A percentile compares a stretch with the other conserved stretches of the same genome.
Evolutionary conservation across 345 rosid genomes (phyloP).

Genomic region (Camelina laxa): DNA sequence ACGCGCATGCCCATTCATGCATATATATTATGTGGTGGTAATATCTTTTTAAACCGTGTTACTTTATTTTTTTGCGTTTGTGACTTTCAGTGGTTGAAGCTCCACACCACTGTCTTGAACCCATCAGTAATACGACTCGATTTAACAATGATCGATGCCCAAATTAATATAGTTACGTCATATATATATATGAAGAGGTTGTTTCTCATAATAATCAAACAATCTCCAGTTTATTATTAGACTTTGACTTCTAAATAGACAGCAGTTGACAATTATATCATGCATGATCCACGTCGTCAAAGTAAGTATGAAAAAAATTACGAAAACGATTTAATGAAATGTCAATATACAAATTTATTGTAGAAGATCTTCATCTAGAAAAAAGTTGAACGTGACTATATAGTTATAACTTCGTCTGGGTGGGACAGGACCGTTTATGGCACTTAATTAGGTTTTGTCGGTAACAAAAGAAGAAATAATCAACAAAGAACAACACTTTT

Average conservation of each 20-base stretch:
- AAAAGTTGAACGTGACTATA: constrained; percentile 8
- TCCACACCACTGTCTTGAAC: neutral
- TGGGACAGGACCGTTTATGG: constrained; percentile 23
- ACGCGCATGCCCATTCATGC: constrained; percentile 17
- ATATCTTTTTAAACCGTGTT: constrained; percentile 20
- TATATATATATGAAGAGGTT: neutral
- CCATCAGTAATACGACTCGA: neutral
- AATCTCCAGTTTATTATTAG: constrained; percentile 9
- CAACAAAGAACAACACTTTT: constrained; percentile 22
- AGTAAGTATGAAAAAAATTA: constrained; percentile 27
- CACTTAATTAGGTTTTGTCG: constrained; percentile 30
- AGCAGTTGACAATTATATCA: constrained; percentile 13
- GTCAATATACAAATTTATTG: constrained; percentile 34
- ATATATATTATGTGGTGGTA: neutral
- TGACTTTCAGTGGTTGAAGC: constrained; percentile 14
- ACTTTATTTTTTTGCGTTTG: constrained; percentile 3
- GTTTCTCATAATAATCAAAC: constrained; percentile 12
- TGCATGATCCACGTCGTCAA: constrained; percentile 22
- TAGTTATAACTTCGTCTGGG: constrained; percentile 16
- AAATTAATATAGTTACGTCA: neutral
- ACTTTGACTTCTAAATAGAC: constrained; percentile 33
- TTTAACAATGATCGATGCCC: constrained; percentile 4
- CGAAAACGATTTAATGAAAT: constrained; percentile 11
- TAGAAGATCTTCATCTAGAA: constrained; percentile 22
- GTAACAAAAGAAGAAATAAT: constrained; percentile 29